These are phyloP conservation scores for Tricholoma terreum DNA, from an alignment of 768 basidiomycete genomes.

Conservation along the genomic window DNA sequence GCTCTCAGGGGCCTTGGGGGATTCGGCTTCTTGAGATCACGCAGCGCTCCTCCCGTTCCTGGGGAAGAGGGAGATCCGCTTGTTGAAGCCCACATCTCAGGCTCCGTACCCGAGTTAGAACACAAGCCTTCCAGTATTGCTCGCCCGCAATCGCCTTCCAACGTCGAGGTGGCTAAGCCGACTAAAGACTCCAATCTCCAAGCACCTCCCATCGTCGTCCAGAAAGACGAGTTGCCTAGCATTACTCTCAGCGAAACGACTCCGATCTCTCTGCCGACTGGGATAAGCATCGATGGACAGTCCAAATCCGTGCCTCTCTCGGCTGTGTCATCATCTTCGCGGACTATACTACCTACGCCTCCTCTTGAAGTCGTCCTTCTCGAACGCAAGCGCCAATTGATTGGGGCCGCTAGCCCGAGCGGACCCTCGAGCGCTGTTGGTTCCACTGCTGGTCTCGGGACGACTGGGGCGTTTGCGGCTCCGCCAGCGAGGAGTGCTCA, in stretches of 20 bases:
- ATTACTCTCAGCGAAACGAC: not conserved
- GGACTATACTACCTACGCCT: conserved; percentile 46
- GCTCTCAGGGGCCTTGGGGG: conserved; percentile 45
- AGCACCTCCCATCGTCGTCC: not conserved
- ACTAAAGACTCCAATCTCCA: not conserved
- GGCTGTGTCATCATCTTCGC: conserved; percentile 21
- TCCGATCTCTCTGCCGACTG: not conserved
- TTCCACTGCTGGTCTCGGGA: not conserved
- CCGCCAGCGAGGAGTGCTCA: conserved; percentile 10
- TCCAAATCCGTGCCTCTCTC: not conserved
- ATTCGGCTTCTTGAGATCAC: conserved; percentile 50
- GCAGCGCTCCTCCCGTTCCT: conserved; percentile 57
- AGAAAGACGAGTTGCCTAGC: not conserved
- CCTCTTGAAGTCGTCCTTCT: conserved; percentile 66
- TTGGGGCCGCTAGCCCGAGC: conserved; percentile 10
- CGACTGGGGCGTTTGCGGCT: not conserved
- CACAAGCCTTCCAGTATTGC: not conserved
- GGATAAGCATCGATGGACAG: not conserved
- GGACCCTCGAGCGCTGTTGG: conserved; percentile 7
- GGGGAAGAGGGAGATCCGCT: conserved; percentile 25
- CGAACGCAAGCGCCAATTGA: conserved; percentile 59
- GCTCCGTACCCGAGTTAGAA: conserved; percentile 10
- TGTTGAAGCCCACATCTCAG: conserved; percentile 6
- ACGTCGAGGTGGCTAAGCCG: not conserved
- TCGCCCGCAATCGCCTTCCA: not conserved